Percentiles rank a stretch among this genome's conserved stretches.
Evolutionary conservation across 176 grass and related monocot genomes (phyloP).

Genomic region (Chrysopogon serrulatus): DNA sequence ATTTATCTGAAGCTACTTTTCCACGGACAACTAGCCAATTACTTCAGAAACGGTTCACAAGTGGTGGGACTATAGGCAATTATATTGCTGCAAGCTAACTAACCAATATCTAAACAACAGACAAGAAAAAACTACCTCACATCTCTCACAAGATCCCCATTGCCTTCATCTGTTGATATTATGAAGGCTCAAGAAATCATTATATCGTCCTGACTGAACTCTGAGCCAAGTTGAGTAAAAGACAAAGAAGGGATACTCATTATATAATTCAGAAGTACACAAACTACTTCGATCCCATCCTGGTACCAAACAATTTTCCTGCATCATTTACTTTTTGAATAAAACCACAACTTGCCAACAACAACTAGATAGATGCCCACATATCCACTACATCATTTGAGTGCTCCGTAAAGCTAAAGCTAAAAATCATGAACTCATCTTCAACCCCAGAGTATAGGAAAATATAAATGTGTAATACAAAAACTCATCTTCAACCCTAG

Average conservation of each 20-base stretch:
- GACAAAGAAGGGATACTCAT: background rate
- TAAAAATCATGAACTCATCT: background rate
- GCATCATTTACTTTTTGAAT: background rate
- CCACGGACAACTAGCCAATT: background rate
- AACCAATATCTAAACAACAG: background rate
- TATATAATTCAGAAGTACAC: background rate
- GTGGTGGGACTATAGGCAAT: background rate
- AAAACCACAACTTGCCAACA: background rate
- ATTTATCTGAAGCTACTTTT: slow-evolving; percentile 9
- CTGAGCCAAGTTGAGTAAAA: background rate
- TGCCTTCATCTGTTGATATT: background rate
- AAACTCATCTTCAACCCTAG: background rate
- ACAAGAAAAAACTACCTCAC: background rate
- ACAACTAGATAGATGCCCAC: background rate
- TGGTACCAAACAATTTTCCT: background rate
- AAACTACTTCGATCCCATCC: background rate
- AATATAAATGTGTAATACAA: background rate
- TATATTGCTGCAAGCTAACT: background rate
- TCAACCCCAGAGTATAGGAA: background rate
- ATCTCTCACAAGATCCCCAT: background rate
- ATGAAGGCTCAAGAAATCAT: background rate
- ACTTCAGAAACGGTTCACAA: slow-evolving; percentile 2
- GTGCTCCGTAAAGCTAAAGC: background rate
- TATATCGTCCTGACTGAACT: background rate
- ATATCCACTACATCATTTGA: background rate